Evolutionary conservation across 2,329 filamentous ascomycete genomes (phyloP), one percentile per base, ranked within the genome.

Genomic region (Fusarium clavum): DNA sequence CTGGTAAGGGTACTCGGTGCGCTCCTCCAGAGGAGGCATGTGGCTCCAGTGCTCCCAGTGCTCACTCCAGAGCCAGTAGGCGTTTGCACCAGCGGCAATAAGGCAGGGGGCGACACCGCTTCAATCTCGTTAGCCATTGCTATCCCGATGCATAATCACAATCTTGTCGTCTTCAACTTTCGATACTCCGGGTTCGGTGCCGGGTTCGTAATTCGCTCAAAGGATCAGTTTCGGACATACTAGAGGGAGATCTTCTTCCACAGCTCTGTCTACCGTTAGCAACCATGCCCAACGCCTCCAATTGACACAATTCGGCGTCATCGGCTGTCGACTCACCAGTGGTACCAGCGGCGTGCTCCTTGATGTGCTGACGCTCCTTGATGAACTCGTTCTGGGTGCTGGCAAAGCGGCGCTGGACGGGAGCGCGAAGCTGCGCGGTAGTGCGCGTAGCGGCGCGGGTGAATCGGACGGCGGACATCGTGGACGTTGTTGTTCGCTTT

Each of bases 21-120:
- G 92, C 85, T 99, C 96, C 86, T 97, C 94, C 75, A 95, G 86
- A 73, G 96, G 92, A 66, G 92, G 89, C 82, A 93, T 84, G 85
- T 98, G 95, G 56, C 82, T 84, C 89, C 92, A 94, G 88, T 99
- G 96, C 84, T 97, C 93, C 95, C 95, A 98, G 84, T 99, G 96
- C 85, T 97, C 93, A 77, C 89, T 90, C 94, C 94, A 99, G 70
- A 97, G 90, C 79, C 91, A 90, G 82, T 92, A 97, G 77, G 94
- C 94, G 82, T 99, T 99, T 83, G 90, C 85, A 73, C 83, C 81
- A 65, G 92, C 90, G 73, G 94, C 84, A 74, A 91, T 83, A 62
- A 98, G 85, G 80, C 83, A 86, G 60, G 95, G 94, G 72, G 92
- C 84, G 73, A 92, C 90, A 78, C 86, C 91, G 83, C 94, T 97